Conservation (phyloP, 2,329 filamentous ascomycete species). For the Corynespora cassiicola region DNA sequence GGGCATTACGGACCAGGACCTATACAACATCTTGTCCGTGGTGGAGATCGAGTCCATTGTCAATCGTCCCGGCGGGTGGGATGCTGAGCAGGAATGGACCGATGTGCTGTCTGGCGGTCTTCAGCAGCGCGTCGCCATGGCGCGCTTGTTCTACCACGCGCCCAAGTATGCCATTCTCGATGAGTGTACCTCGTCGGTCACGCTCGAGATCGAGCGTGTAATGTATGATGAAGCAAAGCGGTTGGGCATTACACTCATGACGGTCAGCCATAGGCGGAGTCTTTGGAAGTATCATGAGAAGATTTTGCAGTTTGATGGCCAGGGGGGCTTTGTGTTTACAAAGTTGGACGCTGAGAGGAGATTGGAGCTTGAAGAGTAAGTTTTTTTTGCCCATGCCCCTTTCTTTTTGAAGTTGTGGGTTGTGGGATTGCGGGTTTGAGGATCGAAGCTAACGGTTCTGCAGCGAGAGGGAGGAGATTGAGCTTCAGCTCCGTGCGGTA, state of each 20-base stretch:
- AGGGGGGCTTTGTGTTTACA: conserved; percentile 90
- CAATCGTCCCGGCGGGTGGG: conserved; percentile 81
- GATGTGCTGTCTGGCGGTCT: conserved; percentile 91
- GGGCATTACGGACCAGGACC: conserved; percentile 80
- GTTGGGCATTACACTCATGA: conserved; percentile 94
- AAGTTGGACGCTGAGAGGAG: conserved; percentile 85
- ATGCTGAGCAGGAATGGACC: conserved; percentile 95
- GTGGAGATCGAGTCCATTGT: conserved; percentile 86
- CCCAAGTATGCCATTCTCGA: conserved; percentile 95
- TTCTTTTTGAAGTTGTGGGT: background rate
- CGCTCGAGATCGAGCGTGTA: conserved; percentile 88
- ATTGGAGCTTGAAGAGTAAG: conserved; percentile 82
- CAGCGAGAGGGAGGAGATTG: conserved; percentile 90
- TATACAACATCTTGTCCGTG: conserved; percentile 76
- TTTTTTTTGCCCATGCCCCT: conserved; percentile 14
- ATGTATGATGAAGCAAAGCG: conserved; percentile 98
- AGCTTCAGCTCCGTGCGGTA: conserved; percentile 82
- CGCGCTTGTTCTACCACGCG: conserved; percentile 89
- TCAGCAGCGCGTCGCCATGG: conserved; percentile 97
- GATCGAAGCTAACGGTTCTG: conserved; percentile 17
- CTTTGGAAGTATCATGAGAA: conserved; percentile 96
- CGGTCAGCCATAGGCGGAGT: conserved; percentile 87
- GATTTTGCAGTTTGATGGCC: conserved; percentile 96
- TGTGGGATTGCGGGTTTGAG: conserved; percentile 13
- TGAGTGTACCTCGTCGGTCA: conserved; percentile 95